A percentile compares a stretch with the other conserved stretches of the same genome.
phyloP scores from a whole-genome alignment of 768 basidiomycete species.

The Dioszegia crocea region DNA sequence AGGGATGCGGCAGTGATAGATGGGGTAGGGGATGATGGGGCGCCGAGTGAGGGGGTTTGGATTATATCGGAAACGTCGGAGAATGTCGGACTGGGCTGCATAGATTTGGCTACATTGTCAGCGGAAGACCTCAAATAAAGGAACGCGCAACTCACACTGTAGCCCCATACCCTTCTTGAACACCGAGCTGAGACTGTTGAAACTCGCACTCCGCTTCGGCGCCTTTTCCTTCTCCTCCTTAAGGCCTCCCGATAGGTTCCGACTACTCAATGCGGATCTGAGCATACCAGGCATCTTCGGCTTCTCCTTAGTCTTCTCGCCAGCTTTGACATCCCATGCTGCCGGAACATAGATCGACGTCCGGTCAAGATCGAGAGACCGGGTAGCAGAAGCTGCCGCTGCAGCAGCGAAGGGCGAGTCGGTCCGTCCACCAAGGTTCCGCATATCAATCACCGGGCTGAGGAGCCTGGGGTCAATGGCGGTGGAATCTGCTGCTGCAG shows the following conservation, averaged over 20 bases:
- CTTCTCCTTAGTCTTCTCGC: not conserved
- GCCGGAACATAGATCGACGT: not conserved
- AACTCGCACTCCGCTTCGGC: slow-evolving; percentile 35
- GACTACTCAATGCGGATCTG: slow-evolving; percentile 26
- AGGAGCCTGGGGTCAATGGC: slow-evolving; percentile 24
- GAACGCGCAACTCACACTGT: not conserved
- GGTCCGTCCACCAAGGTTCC: not conserved
- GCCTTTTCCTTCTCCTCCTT: slow-evolving; percentile 15
- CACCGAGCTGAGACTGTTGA: slow-evolving; percentile 31
- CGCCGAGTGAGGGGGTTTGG: not conserved
- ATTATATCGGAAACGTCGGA: not conserved
- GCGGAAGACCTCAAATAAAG: not conserved
- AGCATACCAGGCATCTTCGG: not conserved
- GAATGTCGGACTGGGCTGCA: not conserved
- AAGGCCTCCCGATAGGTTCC: slow-evolving; percentile 23
- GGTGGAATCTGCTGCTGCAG: not conserved
- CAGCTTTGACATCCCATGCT: not conserved
- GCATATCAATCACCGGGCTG: slow-evolving; percentile 29
- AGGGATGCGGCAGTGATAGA: not conserved
- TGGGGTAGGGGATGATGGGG: not conserved
- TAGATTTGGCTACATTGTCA: not conserved
- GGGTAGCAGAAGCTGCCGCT: not conserved
- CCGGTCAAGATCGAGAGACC: slow-evolving; percentile 1
- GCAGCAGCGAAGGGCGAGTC: slow-evolving; percentile 9
- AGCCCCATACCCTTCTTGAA: slow-evolving; percentile 19